These are phyloP conservation scores for Pyrenophora teres DNA, from an alignment of 2,329 filamentous ascomycete genomes.

Conservation along the genomic window DNA sequence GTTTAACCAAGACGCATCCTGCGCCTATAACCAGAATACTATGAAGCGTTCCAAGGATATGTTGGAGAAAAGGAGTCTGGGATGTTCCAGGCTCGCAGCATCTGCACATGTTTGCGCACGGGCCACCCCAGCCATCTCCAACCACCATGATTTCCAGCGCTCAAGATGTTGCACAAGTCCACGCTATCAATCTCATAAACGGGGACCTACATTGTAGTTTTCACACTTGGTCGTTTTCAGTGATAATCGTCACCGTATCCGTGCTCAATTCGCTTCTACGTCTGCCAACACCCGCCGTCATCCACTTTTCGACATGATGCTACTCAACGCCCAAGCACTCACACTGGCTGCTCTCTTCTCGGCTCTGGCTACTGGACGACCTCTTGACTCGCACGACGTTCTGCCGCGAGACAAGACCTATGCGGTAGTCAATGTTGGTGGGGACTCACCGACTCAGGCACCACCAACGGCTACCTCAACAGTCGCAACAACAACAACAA, in stretches of 20 bases:
- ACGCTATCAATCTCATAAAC: slow-evolving; percentile 26
- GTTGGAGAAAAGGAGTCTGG: not conserved
- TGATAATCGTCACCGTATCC: slow-evolving; percentile 14
- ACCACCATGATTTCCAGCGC: slow-evolving; percentile 39
- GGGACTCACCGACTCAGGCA: slow-evolving; percentile 35
- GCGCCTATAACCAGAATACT: not conserved
- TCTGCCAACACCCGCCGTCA: slow-evolving; percentile 10
- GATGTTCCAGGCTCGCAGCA: slow-evolving; percentile 5
- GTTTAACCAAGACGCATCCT: not conserved
- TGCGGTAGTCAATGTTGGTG: slow-evolving; percentile 48
- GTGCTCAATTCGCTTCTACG: slow-evolving; percentile 17
- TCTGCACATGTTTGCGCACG: slow-evolving; percentile 12
- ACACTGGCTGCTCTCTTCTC: slow-evolving; percentile 29
- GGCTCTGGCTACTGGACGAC: slow-evolving; percentile 29
- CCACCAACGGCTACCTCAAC: slow-evolving; percentile 28
- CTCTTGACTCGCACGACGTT: slow-evolving; percentile 30
- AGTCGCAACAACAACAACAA: slow-evolving; percentile 33
- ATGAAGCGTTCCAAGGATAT: slow-evolving; percentile 2
- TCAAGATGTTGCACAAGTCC: slow-evolving; percentile 22
- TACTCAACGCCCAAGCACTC: slow-evolving; percentile 28
- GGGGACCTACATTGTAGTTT: slow-evolving; percentile 15
- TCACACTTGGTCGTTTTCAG: slow-evolving; percentile 9
- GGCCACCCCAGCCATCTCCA: slow-evolving; percentile 31
- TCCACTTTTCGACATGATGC: slow-evolving; percentile 29
- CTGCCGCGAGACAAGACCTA: slow-evolving; percentile 41